Conservation (phyloP, 805 yeast species). For the Debaryomyces prosopidis region DNA sequence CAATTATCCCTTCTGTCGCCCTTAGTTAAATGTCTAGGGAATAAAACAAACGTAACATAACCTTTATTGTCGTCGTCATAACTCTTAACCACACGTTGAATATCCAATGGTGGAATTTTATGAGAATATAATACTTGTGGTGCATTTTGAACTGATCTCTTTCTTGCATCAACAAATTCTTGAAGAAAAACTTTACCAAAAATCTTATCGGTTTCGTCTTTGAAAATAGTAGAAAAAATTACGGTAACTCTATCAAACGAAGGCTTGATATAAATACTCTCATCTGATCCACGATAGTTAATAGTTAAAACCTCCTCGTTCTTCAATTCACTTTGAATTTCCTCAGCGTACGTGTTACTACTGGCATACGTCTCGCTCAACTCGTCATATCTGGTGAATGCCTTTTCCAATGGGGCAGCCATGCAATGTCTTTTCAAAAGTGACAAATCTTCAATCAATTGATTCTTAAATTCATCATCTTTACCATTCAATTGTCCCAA, state of each 20-base stretch:
- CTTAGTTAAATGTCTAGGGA: constrained; percentile 72
- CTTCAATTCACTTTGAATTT: constrained; percentile 41
- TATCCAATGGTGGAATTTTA: constrained; percentile 89
- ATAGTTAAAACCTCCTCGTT: constrained; percentile 65
- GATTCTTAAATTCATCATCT: constrained; percentile 48
- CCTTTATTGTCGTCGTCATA: constrained; percentile 47
- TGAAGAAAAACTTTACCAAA: constrained; percentile 88
- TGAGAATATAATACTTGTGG: constrained; percentile 95
- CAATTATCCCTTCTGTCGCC: constrained; percentile 78
- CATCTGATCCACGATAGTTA: constrained; percentile 84
- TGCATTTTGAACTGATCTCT: constrained; percentile 93
- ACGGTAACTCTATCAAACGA: constrained; percentile 96
- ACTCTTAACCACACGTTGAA: constrained; percentile 31
- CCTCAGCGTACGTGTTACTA: constrained; percentile 44
- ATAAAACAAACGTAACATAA: constrained; percentile 68
- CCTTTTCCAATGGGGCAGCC: constrained; percentile 90
- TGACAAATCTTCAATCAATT: constrained; percentile 64
- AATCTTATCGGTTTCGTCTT: constrained; percentile 93
- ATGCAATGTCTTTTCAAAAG: constrained; percentile 80
- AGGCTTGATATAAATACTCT: constrained; percentile 86
- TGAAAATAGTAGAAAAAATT: constrained; percentile 89
- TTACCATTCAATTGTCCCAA: constrained; percentile 36
- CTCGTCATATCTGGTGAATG: constrained; percentile 76
- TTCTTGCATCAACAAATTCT: constrained; percentile 95
- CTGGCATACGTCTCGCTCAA: constrained; percentile 52